Evolutionary conservation across 2,329 filamentous ascomycete species (phyloP), one percentile per base, ranked within the genome.

Genomic region (Aphanocladium album): DNA sequence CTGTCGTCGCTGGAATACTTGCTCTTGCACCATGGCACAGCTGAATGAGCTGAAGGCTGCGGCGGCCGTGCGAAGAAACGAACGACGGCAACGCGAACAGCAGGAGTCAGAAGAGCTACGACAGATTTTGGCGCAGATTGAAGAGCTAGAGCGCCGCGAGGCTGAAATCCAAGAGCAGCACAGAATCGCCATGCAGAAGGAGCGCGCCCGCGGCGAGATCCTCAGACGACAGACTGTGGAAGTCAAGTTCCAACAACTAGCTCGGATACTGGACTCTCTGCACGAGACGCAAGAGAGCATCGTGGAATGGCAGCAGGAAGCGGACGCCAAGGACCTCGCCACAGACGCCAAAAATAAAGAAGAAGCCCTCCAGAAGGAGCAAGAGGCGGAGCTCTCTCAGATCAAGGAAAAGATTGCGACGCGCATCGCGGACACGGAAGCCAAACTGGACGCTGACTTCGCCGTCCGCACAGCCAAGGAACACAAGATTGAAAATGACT

Each of bases 1-100:
- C 71, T 86, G 85, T 5, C 72, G 76, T 25, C 81, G 79, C 60
- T 96, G 91, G 91, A 83, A 86, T 66, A 89, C 86, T 0, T 95
- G 90, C 69, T 74, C 73, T 2, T 95, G 91, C 70, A 79, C 75
- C 2, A 77, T 79, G 72, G 66, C 73, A 14, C 74, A 83, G 63
- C 74, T 85, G 1, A 53, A 58, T 3, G 66, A 60, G 1, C 62
- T 81, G 41, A 82, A 83, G 60, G 47, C 63, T 1, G 65, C 64
- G 0, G 79, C 76, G 2, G 70, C 64, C 2, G 64, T 52, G 8
- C 72, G 78, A 12, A 72, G 77, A 5, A 65, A 64, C 35, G 68
- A 70, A 61, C 74, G 74, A n/a, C 60, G 63, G 3, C 64, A 64
- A 16, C 69, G 64, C 27, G 76, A 78, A 63, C 70, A 67, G 35